Base-by-base conservation (phyloP, 129 eudicot species). In the Flaveria sonorensis region DNA sequence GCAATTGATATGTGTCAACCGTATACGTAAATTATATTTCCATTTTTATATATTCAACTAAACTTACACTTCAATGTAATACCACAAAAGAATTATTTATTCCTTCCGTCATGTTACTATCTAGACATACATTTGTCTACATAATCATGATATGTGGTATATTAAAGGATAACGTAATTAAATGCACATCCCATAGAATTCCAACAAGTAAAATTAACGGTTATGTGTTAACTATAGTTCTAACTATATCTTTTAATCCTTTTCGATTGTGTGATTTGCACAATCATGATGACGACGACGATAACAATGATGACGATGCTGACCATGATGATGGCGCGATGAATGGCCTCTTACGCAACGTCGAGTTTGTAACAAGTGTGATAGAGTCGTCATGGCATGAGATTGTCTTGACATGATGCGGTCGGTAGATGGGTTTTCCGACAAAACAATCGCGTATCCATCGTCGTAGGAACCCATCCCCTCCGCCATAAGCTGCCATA, bases 401-500 rank as follows among this genome's bases (percentile, higher is more conserved):
- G 94, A 83, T 36, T 91, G 97, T 18, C 74, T 56, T 4, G 92
- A 82, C 55, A 91, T 91, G 24, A 86, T 68, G 51, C 66, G 47
- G 0, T 55, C 77, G 0, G 89, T 91, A 0, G 97, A 75, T 0
- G 88, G 93, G 53, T 55, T 82, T 20, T 86, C 79, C 0, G 89
- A 53, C 71, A 91, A 57, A 6, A 84, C 74, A 11, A 91, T 84
- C 43, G 77, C 84, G 13, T 90, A 91, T 10, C 97, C 97, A 21
- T 91, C 97, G 1, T 71, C 6, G 60, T 84, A 90, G 1, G 81
- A 39, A 50, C 65, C 82, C 97, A 91, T 91, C 10, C 90, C 90
- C 8, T 85, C 76, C 0, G 88, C 94, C 87, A 86, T 62, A 14
- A 91, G 64, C 64, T 86, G 97, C 97, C 97, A 91, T 19, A 88